A percentile compares a stretch with the other conserved stretches of the same genome.
Conservation (phyloP, 1,139 yeast genomes). For the Hansenula anomala region DNA sequence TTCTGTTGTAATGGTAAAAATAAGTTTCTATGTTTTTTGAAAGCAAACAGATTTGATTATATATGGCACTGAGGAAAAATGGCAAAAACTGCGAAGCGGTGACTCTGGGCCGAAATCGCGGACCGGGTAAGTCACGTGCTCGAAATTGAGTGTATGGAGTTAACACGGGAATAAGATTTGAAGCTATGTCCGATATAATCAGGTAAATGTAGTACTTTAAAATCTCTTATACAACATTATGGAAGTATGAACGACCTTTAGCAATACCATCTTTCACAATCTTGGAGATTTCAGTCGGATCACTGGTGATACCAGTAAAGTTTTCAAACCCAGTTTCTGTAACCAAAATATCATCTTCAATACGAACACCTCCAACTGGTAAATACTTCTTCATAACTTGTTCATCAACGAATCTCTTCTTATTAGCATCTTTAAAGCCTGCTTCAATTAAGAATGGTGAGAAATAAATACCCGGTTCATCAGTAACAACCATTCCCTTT, state of each 20-base stretch:
- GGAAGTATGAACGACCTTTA: conserved; percentile 64
- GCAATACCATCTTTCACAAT: conserved; percentile 70
- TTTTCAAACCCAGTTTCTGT: conserved; percentile 76
- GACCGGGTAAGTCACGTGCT: too few species aligned
- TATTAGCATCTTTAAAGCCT: conserved; percentile 51
- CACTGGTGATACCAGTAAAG: conserved; percentile 76
- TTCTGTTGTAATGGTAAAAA: background rate
- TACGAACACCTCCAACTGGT: conserved; percentile 93
- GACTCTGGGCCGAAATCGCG: too few species aligned
- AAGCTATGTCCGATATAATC: too few species aligned
- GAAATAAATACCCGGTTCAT: conserved; percentile 94
- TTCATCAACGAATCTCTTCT: conserved; percentile 56
- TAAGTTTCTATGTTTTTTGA: too few species aligned
- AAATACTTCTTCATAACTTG: conserved; percentile 70
- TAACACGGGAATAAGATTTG: background rate
- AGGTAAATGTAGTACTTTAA: too few species aligned
- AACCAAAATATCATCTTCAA: conserved; percentile 86
- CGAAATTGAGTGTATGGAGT: too few species aligned
- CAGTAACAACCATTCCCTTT: conserved; percentile 83
- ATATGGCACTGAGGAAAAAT: too few species aligned
- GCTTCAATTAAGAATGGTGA: conserved; percentile 75
- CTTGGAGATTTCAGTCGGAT: conserved; percentile 72
- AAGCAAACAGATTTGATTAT: too few species aligned
- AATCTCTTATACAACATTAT: conserved; percentile 26
- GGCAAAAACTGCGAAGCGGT: too few species aligned